These are phyloP conservation scores for Ophiostoma tasmaniense DNA, from an alignment of 2,329 filamentous ascomycete species.

Conservation along the genomic window DNA sequence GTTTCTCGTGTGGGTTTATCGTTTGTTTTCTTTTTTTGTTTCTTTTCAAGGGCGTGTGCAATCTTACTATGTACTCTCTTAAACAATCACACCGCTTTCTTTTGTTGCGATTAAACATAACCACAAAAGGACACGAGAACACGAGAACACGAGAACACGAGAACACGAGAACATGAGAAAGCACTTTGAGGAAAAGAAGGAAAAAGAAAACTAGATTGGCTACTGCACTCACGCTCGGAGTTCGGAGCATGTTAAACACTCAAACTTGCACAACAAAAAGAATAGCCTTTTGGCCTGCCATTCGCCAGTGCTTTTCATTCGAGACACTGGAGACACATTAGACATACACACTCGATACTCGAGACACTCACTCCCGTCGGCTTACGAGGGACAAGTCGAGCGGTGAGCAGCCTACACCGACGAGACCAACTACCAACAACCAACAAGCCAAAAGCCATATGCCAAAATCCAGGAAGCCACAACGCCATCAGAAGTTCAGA, in stretches of 20 bases:
- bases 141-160: not conserved
- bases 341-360: not conserved
- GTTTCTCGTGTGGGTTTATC: not conserved
- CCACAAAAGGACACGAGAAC: not conserved
- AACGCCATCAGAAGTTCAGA: no score
- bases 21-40: not conserved
- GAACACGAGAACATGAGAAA: not conserved
- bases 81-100: not conserved
- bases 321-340: not conserved
- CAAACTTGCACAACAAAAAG: not conserved
- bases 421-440: not conserved
- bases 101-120: not conserved
- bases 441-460: not conserved
- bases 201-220: not conserved
- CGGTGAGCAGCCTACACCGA: constrained; percentile 5
- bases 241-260: not conserved
- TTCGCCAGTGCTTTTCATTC: not conserved
- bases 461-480: no score
- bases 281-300: not conserved
- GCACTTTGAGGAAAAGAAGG: not conserved
- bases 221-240: not conserved
- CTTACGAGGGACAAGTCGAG: not conserved
- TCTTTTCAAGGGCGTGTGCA: not conserved
- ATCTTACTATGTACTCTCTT: not conserved
- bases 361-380: not conserved